Evolutionary conservation across 2,329 filamentous ascomycete species (phyloP), one percentile per base, ranked within the genome.

Genomic region (Neopestalotiopsis clavispora): DNA sequence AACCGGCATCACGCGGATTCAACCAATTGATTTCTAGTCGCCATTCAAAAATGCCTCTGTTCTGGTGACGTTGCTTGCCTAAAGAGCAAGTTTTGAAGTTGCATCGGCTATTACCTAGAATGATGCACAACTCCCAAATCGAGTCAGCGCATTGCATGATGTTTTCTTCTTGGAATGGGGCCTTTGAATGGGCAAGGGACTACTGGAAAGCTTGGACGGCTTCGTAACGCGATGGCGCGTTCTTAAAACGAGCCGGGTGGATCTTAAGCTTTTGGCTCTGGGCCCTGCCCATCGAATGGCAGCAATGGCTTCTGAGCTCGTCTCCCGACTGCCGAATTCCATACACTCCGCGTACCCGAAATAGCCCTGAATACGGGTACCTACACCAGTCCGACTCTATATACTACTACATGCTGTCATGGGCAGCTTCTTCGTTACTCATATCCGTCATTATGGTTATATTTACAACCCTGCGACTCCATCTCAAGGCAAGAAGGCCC

Each of bases 211-310:
- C 57, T 59, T 59, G 57, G 30, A 34, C 23, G 23, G 59, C 32
- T 61, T 34, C 59, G 59, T 61, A 61, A 61, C 59, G 34, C 30
- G 40, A 49, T 64, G 61, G 61, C 61, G 61, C 61, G 61, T 64
- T 64, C 61, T 60, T 52, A 52, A 64, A 52, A 64, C 38, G 28
- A 52, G 38, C 17, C 30, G 10, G 40, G 61, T 64, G 61, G 61
- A 52, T 64, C 34, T 49, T 28, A 64, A 64, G 61, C 38, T 64
- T 52, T 64, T 17, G n/a, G 32, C 32, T 38, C 9, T n/a, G 23
- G 6, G 30, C 23, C 34, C 34, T 9, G 34, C 6, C 9, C 10
- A 38, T 38, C 34, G 34, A 38, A 38, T 38, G 30, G 30, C 10
- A 10, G 4, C n/a, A 28, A 28, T 30, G 30, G 30, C 10, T 28